Evolutionary conservation across 306 rosid genomes (phyloP).

Genomic region (Acacia melanoxylon): DNA sequence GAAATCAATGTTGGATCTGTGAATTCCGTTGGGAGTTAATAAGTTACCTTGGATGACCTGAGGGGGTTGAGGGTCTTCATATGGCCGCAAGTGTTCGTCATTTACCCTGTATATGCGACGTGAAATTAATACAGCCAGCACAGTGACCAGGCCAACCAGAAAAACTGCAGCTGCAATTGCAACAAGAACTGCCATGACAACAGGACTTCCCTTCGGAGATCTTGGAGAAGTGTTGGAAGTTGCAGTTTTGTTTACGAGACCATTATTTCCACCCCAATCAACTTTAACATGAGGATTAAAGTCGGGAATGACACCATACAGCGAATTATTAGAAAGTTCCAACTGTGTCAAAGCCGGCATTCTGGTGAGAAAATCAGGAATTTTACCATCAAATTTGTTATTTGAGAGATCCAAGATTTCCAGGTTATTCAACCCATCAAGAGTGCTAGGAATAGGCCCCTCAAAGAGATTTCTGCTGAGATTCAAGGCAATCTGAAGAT

Average conservation of each 20-base stretch:
- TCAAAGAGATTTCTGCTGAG: constrained; percentile 68
- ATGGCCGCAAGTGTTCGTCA: constrained; percentile 39
- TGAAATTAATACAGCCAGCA: constrained; percentile 43
- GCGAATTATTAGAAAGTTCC: constrained; percentile 56
- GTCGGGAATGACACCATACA: constrained; percentile 51
- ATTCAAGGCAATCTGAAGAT: constrained; percentile 65
- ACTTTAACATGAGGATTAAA: constrained; percentile 20
- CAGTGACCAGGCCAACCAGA: constrained; percentile 37
- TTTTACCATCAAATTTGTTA: constrained; percentile 60
- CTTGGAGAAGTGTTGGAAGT: background rate
- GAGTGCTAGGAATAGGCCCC: constrained; percentile 52
- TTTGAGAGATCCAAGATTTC: constrained; percentile 85
- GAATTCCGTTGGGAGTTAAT: constrained; percentile 67
- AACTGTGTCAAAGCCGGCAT: constrained; percentile 51
- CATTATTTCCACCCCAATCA: constrained; percentile 26
- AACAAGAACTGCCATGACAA: constrained; percentile 39
- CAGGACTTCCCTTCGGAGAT: constrained; percentile 31
- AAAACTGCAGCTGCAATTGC: constrained; percentile 55
- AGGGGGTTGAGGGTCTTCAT: constrained; percentile 45
- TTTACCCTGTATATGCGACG: constrained; percentile 51
- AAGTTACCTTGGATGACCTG: constrained; percentile 52
- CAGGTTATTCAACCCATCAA: constrained; percentile 27
- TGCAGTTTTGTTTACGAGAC: background rate
- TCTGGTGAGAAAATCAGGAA: constrained; percentile 38
- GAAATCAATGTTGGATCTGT: constrained; percentile 72